Evolutionary conservation across 805 yeast genomes (phyloP).

Genomic region (Candida suzukii): DNA sequence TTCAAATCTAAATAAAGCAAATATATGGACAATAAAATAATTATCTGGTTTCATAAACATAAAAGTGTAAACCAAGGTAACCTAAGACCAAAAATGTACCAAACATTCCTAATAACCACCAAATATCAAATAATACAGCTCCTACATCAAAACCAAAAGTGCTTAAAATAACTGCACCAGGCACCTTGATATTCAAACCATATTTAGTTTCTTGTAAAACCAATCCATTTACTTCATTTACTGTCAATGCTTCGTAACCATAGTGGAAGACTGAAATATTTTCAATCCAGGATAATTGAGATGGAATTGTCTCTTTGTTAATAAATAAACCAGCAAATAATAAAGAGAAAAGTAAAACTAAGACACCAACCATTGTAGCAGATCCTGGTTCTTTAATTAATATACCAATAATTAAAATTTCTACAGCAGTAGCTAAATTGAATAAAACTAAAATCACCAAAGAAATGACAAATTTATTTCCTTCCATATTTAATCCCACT

Average conservation of each 20-base stretch:
- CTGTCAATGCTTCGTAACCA: slow-evolving; percentile 87
- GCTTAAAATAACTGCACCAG: slow-evolving; percentile 94
- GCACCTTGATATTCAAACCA: slow-evolving; percentile 91
- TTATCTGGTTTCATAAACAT: slow-evolving; percentile 69
- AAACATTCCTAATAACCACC: slow-evolving; percentile 51
- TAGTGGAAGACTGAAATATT: slow-evolving; percentile 89
- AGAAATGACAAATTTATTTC: slow-evolving; percentile 66
- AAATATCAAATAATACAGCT: slow-evolving; percentile 62
- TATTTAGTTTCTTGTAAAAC: slow-evolving; percentile 81
- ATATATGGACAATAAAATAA: no score
- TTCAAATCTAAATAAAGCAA: no score
- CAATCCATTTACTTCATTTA: slow-evolving; percentile 86
- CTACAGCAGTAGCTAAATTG: slow-evolving; percentile 80
- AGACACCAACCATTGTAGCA: slow-evolving; percentile 82
- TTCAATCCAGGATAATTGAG: slow-evolving; percentile 61
- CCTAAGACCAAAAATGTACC: slow-evolving; percentile 58
- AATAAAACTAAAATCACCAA: slow-evolving; percentile 67
- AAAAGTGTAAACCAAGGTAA: slow-evolving; percentile 63
- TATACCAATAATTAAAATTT: slow-evolving; percentile 83
- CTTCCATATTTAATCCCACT: slow-evolving; percentile 78
- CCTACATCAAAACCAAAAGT: slow-evolving; percentile 90
- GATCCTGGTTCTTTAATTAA: slow-evolving; percentile 84
- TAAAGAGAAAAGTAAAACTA: slow-evolving; percentile 76
- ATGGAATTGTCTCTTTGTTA: slow-evolving; percentile 56
- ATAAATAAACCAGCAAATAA: slow-evolving; percentile 91